Base-by-base conservation (phyloP, 352 stramenopile genomes). In the Globisporangium heterothallicum region DNA sequence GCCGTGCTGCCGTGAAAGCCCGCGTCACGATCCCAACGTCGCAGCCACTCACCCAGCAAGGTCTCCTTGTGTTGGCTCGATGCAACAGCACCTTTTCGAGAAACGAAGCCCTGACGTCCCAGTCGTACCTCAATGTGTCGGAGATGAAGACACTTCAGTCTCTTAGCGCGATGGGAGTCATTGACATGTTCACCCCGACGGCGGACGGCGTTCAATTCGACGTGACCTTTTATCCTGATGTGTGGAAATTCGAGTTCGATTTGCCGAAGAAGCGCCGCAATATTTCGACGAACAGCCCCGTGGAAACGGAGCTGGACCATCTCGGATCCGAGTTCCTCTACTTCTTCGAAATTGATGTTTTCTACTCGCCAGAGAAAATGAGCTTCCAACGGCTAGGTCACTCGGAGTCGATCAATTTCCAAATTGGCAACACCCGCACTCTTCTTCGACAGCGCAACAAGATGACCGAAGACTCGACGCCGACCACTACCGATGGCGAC, bases 211-310 rank as follows among this genome's bases (percentile, higher is more conserved):
- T 88, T 3, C 66, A 84, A 43, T 92, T 89, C 56, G 80, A 89
- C 42, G 78, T 90, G 50, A 92, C 68, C 24, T 94, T 94, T 58
- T 83, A 88, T 38, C 84, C 84, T 2, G 84, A 94, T 48, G 84
- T 94, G 42, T 94, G 84, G 84, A 94, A 94, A 64, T 94, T 94
- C 50, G 82, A 94, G 49, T 91, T 90, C 40, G 84, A 92, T 54
- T 56, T 94, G 42, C 84, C 84, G 1, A 94, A 94, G 63, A 94
- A 94, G 60, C 77, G 84, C 19, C 84, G 84, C 6, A 72, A 92
- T 43, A 62, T 80, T 16, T 67, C 78, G n/a, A 49, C 32, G 14
- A 61, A 40, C 19, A 60, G 51, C 24, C 58, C 54, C 2, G 58
- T 47, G 45, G 57, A 59, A 40, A 64, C 56, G 9, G 75, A 82